Percentiles rank a stretch among this genome's conserved stretches.
Evolutionary conservation across 345 rosid genomes (phyloP).

Genomic region (Physaria fendleri): DNA sequence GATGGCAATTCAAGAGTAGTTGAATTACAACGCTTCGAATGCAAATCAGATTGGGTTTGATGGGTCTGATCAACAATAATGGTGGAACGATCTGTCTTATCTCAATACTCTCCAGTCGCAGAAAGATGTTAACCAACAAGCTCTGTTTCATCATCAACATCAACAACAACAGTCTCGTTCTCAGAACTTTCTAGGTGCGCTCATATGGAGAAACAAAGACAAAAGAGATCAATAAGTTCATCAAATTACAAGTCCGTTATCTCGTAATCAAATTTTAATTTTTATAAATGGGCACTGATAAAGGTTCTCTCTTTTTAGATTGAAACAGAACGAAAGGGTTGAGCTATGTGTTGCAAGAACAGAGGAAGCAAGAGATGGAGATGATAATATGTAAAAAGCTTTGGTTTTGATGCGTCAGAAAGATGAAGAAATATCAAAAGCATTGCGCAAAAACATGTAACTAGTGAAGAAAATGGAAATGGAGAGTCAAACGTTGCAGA

Average conservation of each 20-base stretch:
- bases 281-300: no score
- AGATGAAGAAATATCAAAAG: no score
- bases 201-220: constrained; percentile 44
- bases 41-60: constrained; percentile 28
- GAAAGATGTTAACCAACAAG: constrained; percentile 33
- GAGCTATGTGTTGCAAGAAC: no score
- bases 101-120: constrained; percentile 21
- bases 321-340: no score
- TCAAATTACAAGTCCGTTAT: constrained; percentile 58
- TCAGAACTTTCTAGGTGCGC: constrained; percentile 19
- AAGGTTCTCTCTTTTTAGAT: no score
- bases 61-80: constrained; percentile 43
- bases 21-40: constrained; percentile 29
- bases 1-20: constrained; percentile 77
- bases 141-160: constrained; percentile 21
- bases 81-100: constrained; percentile 30
- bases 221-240: constrained; percentile 52
- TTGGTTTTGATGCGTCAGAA: no score
- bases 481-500: no score
- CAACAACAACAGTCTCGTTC: constrained; percentile 12
- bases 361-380: no score
- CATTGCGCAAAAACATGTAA: no score
- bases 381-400: no score
- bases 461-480: no score
- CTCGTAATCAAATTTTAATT: neutral